phyloP scores from a whole-genome alignment of 2,329 filamentous ascomycete species.

The Calonectria hawksworthii region DNA sequence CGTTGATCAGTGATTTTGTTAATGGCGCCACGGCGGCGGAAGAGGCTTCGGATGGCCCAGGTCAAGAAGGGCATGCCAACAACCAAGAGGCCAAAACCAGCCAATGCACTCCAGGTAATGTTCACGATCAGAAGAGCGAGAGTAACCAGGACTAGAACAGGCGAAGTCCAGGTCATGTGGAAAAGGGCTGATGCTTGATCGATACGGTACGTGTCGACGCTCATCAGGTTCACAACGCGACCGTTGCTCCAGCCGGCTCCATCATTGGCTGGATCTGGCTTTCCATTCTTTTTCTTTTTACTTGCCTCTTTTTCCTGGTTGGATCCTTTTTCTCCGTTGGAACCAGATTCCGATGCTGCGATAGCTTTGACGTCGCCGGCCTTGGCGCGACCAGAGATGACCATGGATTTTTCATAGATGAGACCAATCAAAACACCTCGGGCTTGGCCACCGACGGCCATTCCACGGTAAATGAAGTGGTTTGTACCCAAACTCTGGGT shows the following conservation, averaged over 20 bases:
- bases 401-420: constrained; percentile 95
- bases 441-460: constrained; percentile 89
- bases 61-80: constrained; percentile 84
- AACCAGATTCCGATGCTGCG: constrained; percentile 53
- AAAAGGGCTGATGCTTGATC: constrained; percentile 91
- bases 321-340: constrained; percentile 62
- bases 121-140: constrained; percentile 87
- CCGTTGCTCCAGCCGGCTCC: constrained; percentile 93
- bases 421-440: constrained; percentile 86
- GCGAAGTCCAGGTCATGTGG: constrained; percentile 91
- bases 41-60: constrained; percentile 81
- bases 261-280: constrained; percentile 64
- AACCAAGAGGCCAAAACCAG: constrained; percentile 87
- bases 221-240: constrained; percentile 93
- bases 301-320: constrained; percentile 45
- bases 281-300: constrained; percentile 56
- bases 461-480: constrained; percentile 93
- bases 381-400: constrained; percentile 87
- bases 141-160: constrained; percentile 83
- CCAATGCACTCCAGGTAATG: constrained; percentile 88
- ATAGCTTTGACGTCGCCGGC: constrained; percentile 75
- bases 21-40: constrained; percentile 81
- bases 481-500: constrained; percentile 85
- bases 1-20: constrained; percentile 96
- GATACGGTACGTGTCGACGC: constrained; percentile 92